Percentiles rank a stretch among this genome's conserved stretches.
These are phyloP conservation scores for Fusarium penzigii DNA, from an alignment of 2,329 filamentous ascomycete genomes.

Conservation along the genomic window DNA sequence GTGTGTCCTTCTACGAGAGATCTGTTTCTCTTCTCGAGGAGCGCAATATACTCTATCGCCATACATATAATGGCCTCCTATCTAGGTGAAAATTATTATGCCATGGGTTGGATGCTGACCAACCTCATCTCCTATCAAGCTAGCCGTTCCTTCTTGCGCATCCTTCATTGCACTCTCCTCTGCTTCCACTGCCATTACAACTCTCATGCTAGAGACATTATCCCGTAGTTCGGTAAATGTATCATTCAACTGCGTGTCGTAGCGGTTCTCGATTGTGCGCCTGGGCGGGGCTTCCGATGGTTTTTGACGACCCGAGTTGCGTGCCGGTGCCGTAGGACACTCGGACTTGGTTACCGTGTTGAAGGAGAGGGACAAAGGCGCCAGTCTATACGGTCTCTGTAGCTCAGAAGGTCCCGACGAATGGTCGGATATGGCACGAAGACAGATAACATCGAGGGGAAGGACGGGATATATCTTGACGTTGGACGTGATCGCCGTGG, in stretches of 20 bases:
- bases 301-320: background rate
- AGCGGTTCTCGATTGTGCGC: background rate
- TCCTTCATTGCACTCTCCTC: background rate
- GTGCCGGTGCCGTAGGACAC: background rate
- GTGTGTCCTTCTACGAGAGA: background rate
- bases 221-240: background rate
- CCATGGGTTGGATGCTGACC: background rate
- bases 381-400: background rate
- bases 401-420: background rate
- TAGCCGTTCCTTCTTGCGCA: background rate
- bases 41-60: background rate
- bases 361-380: background rate
- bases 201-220: background rate
- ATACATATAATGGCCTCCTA: background rate
- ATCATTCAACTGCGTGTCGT: background rate
- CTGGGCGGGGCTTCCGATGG: background rate
- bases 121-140: background rate
- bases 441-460: background rate
- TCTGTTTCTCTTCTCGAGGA: background rate
- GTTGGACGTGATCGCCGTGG: background rate
- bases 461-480: background rate
- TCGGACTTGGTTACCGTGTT: background rate
- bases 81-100: background rate
- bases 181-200: background rate
- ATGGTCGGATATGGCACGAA: slow-evolving; percentile 1